A percentile compares a stretch with the other conserved stretches of the same genome.
Evolutionary conservation across 495 filamentous ascomycete genomes (phyloP).

Genomic region (Lepraria neglecta): DNA sequence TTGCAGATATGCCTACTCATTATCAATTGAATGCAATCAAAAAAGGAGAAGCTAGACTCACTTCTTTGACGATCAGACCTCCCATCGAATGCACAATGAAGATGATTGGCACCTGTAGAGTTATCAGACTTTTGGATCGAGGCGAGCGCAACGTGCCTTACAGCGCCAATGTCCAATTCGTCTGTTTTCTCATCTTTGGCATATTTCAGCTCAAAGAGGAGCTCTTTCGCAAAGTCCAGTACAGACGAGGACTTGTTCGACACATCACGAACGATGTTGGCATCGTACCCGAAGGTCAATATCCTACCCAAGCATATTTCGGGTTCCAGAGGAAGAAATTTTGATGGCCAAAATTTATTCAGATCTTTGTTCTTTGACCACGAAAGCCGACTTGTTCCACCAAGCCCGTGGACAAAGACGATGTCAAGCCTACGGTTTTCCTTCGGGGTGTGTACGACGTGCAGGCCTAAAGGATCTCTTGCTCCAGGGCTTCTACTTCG

Average conservation of each 20-base stretch:
- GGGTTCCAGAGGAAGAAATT: constrained; percentile 32
- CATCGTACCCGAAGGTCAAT: constrained; percentile 37
- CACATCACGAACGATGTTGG: constrained; percentile 23
- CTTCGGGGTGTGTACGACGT: neutral
- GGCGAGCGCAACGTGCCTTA: constrained; percentile 2
- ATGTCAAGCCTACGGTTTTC: constrained; percentile 31
- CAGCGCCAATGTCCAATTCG: constrained; percentile 26
- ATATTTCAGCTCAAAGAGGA: constrained; percentile 31
- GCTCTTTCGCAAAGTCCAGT: constrained; percentile 36
- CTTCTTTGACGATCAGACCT: constrained; percentile 29
- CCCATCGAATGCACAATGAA: constrained; percentile 34
- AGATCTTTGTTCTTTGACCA: constrained; percentile 34
- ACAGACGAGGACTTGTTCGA: constrained; percentile 16
- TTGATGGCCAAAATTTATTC: constrained; percentile 33
- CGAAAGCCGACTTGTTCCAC: constrained; percentile 31
- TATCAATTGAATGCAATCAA: neutral
- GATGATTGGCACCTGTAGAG: constrained; percentile 26
- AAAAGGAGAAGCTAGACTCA: neutral
- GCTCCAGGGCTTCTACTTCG: neutral
- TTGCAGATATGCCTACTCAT: constrained; percentile 31
- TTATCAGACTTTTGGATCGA: neutral
- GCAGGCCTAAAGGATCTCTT: neutral
- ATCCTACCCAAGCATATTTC: constrained; percentile 30
- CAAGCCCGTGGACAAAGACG: constrained; percentile 36
- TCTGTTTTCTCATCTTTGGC: constrained; percentile 26